Evolutionary conservation across 257 asterid genomes (phyloP), one percentile per base, ranked within the genome.

Genomic region (Lantana camara): DNA sequence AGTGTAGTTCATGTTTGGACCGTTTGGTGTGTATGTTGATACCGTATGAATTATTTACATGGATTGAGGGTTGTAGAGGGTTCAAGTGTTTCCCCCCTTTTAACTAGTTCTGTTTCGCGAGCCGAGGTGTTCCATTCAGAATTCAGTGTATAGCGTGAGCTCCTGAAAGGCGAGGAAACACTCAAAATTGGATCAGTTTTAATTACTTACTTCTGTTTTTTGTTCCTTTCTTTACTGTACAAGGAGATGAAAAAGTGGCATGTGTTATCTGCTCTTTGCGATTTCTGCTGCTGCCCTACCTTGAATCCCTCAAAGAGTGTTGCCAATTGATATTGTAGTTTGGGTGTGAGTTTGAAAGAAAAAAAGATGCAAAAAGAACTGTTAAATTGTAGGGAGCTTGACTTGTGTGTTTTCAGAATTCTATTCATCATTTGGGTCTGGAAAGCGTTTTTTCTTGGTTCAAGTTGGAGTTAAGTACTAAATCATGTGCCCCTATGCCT

Each of bases 51-150:
- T 32, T 2, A 10, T 16, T 24, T 23, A 7, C 46, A 6, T 50
- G 29, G 59, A 55, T 57, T 68, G 64, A 71, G 45, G 56, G 37
- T 53, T 61, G 42, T 7, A 50, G 41, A 27, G 22, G 30, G 22
- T 29, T 55, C 32, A 2, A 2, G 32, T 32, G 29, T 19, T 54
- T 54, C 29, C 54, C 14, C 21, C 16, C 35, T 9, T 35, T 57
- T 63, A 42, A 20, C 58, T 16, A 15, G 5, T 52, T 44, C 32
- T 42, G 4, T 58, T 42, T 53, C 24, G 34, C 47, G 1, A 60
- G 27, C 24, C 24, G 55, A 48, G 68, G 48, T 57, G 16, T 38
- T 4, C 3, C 14, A n/a, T 7, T 66, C 40, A 7, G 34, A 19
- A 14, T 63, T 42, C 9, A 6, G 53, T 63, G 69, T 55, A 5